Percentiles rank a stretch among this genome's conserved stretches.
Evolutionary conservation across 1,284 basidiomycete species (phyloP).

Genomic region (Ustilago vetiveriae): DNA sequence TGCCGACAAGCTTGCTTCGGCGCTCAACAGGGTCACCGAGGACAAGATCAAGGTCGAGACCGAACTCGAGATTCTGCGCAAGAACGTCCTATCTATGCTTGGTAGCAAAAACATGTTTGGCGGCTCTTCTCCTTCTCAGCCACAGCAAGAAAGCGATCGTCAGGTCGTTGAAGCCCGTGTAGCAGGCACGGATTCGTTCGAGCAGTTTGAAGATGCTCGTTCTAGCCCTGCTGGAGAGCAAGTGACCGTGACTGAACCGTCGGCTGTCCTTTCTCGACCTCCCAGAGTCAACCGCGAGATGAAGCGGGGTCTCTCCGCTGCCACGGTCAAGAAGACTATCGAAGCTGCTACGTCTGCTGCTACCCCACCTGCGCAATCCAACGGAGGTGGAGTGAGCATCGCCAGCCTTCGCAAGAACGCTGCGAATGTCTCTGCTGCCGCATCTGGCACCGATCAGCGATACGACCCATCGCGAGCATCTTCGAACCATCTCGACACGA

Average conservation of each 20-base stretch:
- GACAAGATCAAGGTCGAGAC: slow-evolving; percentile 22
- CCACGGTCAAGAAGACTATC: neutral
- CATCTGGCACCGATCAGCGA: slow-evolving; percentile 5
- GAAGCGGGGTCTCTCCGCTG: too few relatives aligned
- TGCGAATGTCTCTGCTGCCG: neutral
- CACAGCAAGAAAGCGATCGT: neutral
- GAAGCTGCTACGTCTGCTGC: neutral
- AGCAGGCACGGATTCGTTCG: neutral
- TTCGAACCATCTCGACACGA: neutral
- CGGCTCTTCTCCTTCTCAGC: neutral
- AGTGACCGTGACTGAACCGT: too few relatives aligned
- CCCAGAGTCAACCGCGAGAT: neutral
- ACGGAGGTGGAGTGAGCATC: slow-evolving; percentile 31
- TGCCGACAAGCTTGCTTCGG: slow-evolving; percentile 23
- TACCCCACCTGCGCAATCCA: neutral
- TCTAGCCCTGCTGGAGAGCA: too few relatives aligned
- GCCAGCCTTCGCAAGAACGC: slow-evolving; percentile 35
- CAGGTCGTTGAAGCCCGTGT: neutral
- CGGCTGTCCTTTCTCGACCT: slow-evolving; percentile 6
- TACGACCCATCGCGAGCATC: slow-evolving; percentile 12
- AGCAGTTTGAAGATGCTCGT: slow-evolving; percentile 6
- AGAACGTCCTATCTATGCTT: slow-evolving; percentile 40
- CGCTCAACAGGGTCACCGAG: slow-evolving; percentile 15
- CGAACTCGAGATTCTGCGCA: slow-evolving; percentile 22
- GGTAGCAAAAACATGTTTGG: slow-evolving; percentile 13